Conservation (phyloP, 805 yeast genomes). For the Candida verbasci region DNA sequence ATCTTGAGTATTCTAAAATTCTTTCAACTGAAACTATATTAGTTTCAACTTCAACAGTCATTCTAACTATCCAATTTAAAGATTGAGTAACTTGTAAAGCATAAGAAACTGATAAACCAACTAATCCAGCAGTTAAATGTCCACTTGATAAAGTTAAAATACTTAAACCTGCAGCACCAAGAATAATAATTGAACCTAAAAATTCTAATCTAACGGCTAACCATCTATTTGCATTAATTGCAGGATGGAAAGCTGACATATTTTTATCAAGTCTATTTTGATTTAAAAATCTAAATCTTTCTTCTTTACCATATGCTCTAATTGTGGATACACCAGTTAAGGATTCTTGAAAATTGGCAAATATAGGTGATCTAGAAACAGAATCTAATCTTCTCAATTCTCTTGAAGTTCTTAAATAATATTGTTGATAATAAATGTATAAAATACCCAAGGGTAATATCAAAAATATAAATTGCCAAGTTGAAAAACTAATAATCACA, state of each 20-base stretch:
- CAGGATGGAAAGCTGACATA: slow-evolving; percentile 88
- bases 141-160: slow-evolving; percentile 69
- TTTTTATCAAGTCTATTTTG: slow-evolving; percentile 75
- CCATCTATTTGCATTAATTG: slow-evolving; percentile 95
- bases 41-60: slow-evolving; percentile 98
- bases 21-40: slow-evolving; percentile 96
- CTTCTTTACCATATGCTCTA: slow-evolving; percentile 66
- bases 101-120: slow-evolving; percentile 91
- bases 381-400: slow-evolving; percentile 81
- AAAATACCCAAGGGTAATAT: slow-evolving; percentile 64
- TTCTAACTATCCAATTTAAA: slow-evolving; percentile 95
- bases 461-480: slow-evolving; percentile 79
- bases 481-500: slow-evolving; percentile 73
- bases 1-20: slow-evolving; percentile 78
- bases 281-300: slow-evolving; percentile 61
- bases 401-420: slow-evolving; percentile 71
- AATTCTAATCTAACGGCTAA: slow-evolving; percentile 91
- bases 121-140: slow-evolving; percentile 77
- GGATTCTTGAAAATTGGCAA: slow-evolving; percentile 81
- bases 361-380: slow-evolving; percentile 73
- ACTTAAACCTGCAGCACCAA: slow-evolving; percentile 80
- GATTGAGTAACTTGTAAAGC: slow-evolving; percentile 91
- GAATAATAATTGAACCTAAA: slow-evolving; percentile 82
- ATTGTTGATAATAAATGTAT: slow-evolving; percentile 71
- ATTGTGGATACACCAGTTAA: slow-evolving; percentile 71